Evolutionary conservation across 148 eudicot genomes (phyloP), one percentile per base, ranked within the genome.

Genomic region (Fagopyrum tataricum): DNA sequence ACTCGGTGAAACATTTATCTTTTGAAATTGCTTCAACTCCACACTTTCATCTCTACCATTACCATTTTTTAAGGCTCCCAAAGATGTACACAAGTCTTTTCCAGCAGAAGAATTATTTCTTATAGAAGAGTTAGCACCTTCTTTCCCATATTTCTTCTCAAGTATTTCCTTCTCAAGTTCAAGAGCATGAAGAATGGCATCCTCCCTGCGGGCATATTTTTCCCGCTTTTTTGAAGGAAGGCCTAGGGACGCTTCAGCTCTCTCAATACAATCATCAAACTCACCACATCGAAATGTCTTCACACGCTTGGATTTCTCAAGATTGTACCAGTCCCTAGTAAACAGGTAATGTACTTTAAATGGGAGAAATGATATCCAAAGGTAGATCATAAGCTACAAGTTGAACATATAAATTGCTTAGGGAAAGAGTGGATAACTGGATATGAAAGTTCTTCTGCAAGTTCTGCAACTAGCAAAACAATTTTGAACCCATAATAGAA

Each of bases 201-300:
- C 97, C 83, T 92, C 97, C 55, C 96, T 82, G 39, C 97, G 92
- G 53, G 97, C 99, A 83, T 96, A 96, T 76, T 96, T 96, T 83
- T 96, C 99, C 44, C 72, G 26, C 73, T 90, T 96, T 83, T 96
- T 96, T 17, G 94, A 85, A 77, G 97, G 96, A 85, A 92, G 81
- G 15, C 94, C 95, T 51, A 81, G 85, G 48, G 97, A 78, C 77
- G 97, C 91, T 81, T 90, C 94, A 72, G 96, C 99, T 78, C 87
- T 90, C 83, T 88, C 91, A 77, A 96, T 96, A 77, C 96, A 96
- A 71, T 88, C 97, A 81, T 92, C 89, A 82, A 96, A 96, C 75
- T 92, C 99, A 48, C 99, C 99, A 84, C 99, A 96, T 59, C 99
- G 86, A 75, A 96, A 96, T 71, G 97, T 82, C 80, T 96, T 96